These are phyloP conservation scores for Pythium scleroteichum DNA, from an alignment of 352 stramenopile species.

Conservation along the genomic window DNA sequence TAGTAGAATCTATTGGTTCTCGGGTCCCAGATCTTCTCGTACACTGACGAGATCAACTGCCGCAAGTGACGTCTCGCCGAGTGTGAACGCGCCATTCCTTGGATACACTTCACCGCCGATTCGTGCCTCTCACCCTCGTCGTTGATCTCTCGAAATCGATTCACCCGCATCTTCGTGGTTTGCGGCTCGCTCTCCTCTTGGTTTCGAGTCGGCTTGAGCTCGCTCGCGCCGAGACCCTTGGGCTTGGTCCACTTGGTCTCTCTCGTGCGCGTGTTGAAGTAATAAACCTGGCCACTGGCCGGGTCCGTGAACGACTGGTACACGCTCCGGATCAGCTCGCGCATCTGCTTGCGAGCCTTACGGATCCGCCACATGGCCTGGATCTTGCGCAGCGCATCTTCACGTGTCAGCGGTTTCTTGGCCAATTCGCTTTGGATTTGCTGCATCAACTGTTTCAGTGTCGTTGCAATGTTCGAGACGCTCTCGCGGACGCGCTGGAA, in stretches of 20 bases:
- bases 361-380: slow-evolving; percentile 78
- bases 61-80: slow-evolving; percentile 51
- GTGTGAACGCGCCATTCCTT: slow-evolving; percentile 60
- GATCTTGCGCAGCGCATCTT: slow-evolving; percentile 65
- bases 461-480: slow-evolving; percentile 40
- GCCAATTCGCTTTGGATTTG: slow-evolving; percentile 52
- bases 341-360: slow-evolving; percentile 67
- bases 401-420: slow-evolving; percentile 45
- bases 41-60: slow-evolving; percentile 63
- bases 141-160: background rate
- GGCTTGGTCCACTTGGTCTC: slow-evolving; percentile 72
- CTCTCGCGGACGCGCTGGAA: slow-evolving; percentile 45
- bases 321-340: slow-evolving; percentile 52
- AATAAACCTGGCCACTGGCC: slow-evolving; percentile 63
- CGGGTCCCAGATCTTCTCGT: slow-evolving; percentile 81
- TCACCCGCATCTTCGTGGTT: slow-evolving; percentile 10
- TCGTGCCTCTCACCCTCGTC: slow-evolving; percentile 4
- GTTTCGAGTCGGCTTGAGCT: background rate
- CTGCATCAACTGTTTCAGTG: slow-evolving; percentile 41
- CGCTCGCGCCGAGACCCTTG: slow-evolving; percentile 31
- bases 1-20: slow-evolving; percentile 64
- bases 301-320: slow-evolving; percentile 67
- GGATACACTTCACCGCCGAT: slow-evolving; percentile 43
- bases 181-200: slow-evolving; percentile 6
- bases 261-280: slow-evolving; percentile 78